Percentiles rank a stretch among this genome's conserved stretches.
phyloP scores from a whole-genome alignment of 1,139 yeast species.

The Debaryomyces subglobosus region DNA sequence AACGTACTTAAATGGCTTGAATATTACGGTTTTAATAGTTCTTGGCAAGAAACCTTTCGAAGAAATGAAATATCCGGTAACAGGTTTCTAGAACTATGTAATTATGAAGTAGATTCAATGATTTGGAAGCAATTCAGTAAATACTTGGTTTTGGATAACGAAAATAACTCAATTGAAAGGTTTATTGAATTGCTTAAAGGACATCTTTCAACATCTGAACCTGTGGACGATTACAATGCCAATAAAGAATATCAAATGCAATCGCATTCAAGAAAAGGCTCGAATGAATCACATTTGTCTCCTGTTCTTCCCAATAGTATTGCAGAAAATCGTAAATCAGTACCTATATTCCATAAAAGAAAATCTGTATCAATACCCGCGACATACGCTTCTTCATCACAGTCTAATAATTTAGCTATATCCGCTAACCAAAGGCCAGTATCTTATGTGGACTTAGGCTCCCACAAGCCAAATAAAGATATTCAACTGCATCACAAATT shows the following conservation, averaged over 20 bases:
- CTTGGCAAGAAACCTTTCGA: slow-evolving; percentile 71
- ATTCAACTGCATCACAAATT: slow-evolving; percentile 54
- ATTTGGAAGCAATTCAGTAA: slow-evolving; percentile 52
- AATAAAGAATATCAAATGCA: slow-evolving; percentile 12
- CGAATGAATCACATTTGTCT: slow-evolving; percentile 23
- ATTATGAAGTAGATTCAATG: slow-evolving; percentile 59
- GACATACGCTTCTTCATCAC: slow-evolving; percentile 20
- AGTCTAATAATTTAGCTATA: slow-evolving; percentile 7
- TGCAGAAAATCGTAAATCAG: slow-evolving; percentile 36
- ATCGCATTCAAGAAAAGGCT: slow-evolving; percentile 23
- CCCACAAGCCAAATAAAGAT: slow-evolving; percentile 24
- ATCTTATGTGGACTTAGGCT: slow-evolving; percentile 52
- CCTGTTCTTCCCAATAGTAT: slow-evolving; percentile 13
- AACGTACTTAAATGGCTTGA: slow-evolving; percentile 73
- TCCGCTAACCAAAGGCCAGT: slow-evolving; percentile 48
- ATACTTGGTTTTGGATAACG: slow-evolving; percentile 40
- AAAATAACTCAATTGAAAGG: slow-evolving; percentile 56
- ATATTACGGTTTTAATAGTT: slow-evolving; percentile 63
- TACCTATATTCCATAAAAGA: slow-evolving; percentile 31
- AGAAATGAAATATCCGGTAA: slow-evolving; percentile 64
- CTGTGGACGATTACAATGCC: slow-evolving; percentile 9
- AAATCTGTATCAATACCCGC: slow-evolving; percentile 22
- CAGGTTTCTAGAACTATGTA: slow-evolving; percentile 66
- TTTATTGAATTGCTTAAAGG: slow-evolving; percentile 42
- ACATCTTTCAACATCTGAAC: slow-evolving; percentile 21